Base-by-base conservation (phyloP, 345 rosid species). In the Populus davidiana region DNA sequence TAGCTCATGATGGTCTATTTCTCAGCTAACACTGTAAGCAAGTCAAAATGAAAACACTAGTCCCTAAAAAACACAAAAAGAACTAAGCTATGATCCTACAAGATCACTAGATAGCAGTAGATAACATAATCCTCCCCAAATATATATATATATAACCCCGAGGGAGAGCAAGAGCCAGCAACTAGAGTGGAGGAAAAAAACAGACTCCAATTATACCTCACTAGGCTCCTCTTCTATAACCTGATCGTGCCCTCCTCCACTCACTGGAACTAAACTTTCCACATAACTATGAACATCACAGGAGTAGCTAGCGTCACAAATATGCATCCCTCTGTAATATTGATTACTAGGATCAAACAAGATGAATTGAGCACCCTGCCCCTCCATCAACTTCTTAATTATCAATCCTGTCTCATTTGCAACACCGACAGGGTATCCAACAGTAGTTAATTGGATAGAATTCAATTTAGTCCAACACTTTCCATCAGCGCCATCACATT, bases 191-290 rank as follows among this genome's bases (percentile, higher is more conserved):
- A 43, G 47, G 47, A 43, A 43, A 43, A 43, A 43, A 43, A 33
- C 31, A 54, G 63, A 23, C n/a, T 64, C 59, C 31, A 21, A 8
- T 12, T 17, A 16, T 44, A n/a, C 50, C 77, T 20, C 16, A 44
- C 31, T 21, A 52, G 1, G 43, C 16, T 71, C 47, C 54, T 65
- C 61, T 35, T 70, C 73, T 73, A 12, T 27, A 41, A 44, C 69
- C 41, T 23, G 64, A 59, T 59, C 14, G 4, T 33, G 76, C 65
- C 63, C n/a, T 67, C 44, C 44, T 64, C 77, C 50, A 62, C 61
- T 6, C 16, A 81, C 82, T 8, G 80, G 68, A 65, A 83, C 73
- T 70, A 86, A 70, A 72, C 89, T 86, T 39, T 79, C 85, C 43
- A 80, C 89, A 62, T 79, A 78, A 36, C 80, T 75, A 49, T 17